Percentiles rank a stretch among this genome's conserved stretches.
phyloP scores from a whole-genome alignment of 1,284 basidiomycete species.

The Apiotrichum mycotoxinovorans region DNA sequence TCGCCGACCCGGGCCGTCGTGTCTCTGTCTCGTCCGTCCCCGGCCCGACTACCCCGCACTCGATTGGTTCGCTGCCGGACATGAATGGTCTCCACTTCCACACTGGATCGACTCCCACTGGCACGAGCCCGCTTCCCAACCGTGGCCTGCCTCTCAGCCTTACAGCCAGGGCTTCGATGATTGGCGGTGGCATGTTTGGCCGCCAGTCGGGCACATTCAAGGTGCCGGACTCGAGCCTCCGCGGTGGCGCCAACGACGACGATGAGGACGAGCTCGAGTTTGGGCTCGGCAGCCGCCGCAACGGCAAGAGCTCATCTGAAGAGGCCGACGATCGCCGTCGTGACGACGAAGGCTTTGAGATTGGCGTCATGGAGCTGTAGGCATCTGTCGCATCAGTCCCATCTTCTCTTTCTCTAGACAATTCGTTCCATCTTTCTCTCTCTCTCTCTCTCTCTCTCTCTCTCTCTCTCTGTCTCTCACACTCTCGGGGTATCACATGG shows the following conservation, averaged over 20 bases:
- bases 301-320: slow-evolving; percentile 28
- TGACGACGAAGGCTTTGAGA: slow-evolving; percentile 23
- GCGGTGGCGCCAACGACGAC: slow-evolving; percentile 37
- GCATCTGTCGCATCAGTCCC: not conserved
- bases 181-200: slow-evolving; percentile 46
- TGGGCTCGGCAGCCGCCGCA: slow-evolving; percentile 6
- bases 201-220: slow-evolving; percentile 11
- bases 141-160: slow-evolving; percentile 24
- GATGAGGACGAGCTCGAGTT: slow-evolving; percentile 34
- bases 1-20: slow-evolving; percentile 13
- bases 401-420: not conserved
- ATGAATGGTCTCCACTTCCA: slow-evolving; percentile 42
- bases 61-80: slow-evolving; percentile 39
- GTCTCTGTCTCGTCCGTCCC: slow-evolving; percentile 21
- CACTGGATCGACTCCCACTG: slow-evolving; percentile 19
- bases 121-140: slow-evolving; percentile 28
- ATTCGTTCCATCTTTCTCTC: no score
- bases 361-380: slow-evolving; percentile 24
- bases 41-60: slow-evolving; percentile 31
- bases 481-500: no score
- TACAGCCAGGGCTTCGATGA: slow-evolving; percentile 34
- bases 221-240: slow-evolving; percentile 32
- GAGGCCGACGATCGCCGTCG: slow-evolving; percentile 37
- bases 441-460: no score
- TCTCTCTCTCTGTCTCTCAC: no score